Evolutionary conservation across 2,329 filamentous ascomycete species (phyloP).

Genomic region (Sordariomycetes sp.): DNA sequence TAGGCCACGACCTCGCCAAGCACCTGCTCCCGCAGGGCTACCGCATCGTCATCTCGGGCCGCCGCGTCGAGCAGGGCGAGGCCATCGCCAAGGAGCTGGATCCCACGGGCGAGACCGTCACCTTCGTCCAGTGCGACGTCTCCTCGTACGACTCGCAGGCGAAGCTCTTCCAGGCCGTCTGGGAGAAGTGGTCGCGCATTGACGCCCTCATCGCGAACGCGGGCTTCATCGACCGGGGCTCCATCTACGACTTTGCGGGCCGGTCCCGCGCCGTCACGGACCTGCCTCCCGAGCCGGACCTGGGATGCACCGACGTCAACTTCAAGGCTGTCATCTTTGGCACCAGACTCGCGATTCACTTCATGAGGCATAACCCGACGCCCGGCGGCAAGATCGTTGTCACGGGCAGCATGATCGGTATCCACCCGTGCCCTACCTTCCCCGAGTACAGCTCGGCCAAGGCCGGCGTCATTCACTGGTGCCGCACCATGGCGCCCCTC

Average conservation of each 20-base stretch:
- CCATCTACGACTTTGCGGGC: conserved; percentile 23
- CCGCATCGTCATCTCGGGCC: conserved; percentile 20
- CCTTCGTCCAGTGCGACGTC: conserved; percentile 31
- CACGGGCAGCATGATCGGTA: conserved; percentile 26
- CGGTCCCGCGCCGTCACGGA: conserved; percentile 6
- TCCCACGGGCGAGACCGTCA: conserved; percentile 19
- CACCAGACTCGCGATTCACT: conserved; percentile 33
- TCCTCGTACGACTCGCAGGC: conserved; percentile 29
- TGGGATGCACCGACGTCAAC: conserved; percentile 31
- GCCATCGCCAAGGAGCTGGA: conserved; percentile 13
- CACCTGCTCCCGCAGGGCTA: conserved; percentile 13
- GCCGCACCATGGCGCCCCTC: conserved; percentile 21
- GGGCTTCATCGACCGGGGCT: conserved; percentile 30
- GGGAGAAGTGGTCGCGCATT: conserved; percentile 26
- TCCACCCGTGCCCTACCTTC: conserved; percentile 27
- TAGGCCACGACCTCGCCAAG: conserved; percentile 26
- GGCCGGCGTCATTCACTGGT: conserved; percentile 26
- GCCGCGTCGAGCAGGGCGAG: conserved; percentile 14
- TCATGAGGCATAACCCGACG: conserved; percentile 33
- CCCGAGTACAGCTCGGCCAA: conserved; percentile 38
- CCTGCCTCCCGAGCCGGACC: conserved; percentile 28
- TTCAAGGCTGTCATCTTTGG: conserved; percentile 37
- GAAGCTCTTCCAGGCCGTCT: conserved; percentile 25
- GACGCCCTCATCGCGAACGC: conserved; percentile 36
- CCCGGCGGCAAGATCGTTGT: conserved; percentile 28